Evolutionary conservation across 2,329 filamentous ascomycete species (phyloP).

Genomic region (Orbilia javanica): DNA sequence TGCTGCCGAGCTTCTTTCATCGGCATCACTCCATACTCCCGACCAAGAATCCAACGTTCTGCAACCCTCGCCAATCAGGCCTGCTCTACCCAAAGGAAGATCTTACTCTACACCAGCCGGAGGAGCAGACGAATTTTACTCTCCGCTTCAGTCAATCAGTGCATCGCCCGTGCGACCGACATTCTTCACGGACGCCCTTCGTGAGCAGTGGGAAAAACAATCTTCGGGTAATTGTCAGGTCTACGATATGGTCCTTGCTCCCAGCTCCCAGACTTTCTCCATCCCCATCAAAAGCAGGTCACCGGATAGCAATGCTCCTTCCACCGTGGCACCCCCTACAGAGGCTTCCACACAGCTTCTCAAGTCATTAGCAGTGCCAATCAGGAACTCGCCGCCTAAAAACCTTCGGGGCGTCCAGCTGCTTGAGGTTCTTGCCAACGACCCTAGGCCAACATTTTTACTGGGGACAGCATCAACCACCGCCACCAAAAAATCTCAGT

Average conservation of each 20-base stretch:
- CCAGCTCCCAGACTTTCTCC: constrained; percentile 29
- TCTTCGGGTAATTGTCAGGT: constrained; percentile 20
- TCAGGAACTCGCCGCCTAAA: constrained; percentile 39
- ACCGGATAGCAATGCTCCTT: background rate
- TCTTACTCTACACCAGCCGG: constrained; percentile 50
- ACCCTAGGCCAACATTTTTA: constrained; percentile 51
- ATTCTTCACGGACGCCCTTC: constrained; percentile 30
- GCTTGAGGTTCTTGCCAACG: constrained; percentile 43
- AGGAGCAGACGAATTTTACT: constrained; percentile 37
- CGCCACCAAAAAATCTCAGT: constrained; percentile 16
- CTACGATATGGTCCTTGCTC: constrained; percentile 42
- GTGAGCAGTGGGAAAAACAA: constrained; percentile 26
- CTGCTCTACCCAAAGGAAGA: constrained; percentile 17
- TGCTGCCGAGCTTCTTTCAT: constrained; percentile 29
- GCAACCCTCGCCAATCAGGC: constrained; percentile 32
- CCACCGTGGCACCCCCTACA: constrained; percentile 3
- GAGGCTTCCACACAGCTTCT: constrained; percentile 5
- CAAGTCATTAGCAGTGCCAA: constrained; percentile 42
- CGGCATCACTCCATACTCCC: constrained; percentile 16
- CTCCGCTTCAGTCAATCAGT: constrained; percentile 39
- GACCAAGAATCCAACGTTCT: background rate
- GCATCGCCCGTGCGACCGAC: constrained; percentile 14
- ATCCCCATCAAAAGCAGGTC: constrained; percentile 12
- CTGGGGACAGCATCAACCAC: constrained; percentile 41
- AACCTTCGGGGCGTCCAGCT: constrained; percentile 32